These are phyloP conservation scores for Eucalyptus shirleyi DNA, from an alignment of 345 rosid genomes.

Conservation along the genomic window DNA sequence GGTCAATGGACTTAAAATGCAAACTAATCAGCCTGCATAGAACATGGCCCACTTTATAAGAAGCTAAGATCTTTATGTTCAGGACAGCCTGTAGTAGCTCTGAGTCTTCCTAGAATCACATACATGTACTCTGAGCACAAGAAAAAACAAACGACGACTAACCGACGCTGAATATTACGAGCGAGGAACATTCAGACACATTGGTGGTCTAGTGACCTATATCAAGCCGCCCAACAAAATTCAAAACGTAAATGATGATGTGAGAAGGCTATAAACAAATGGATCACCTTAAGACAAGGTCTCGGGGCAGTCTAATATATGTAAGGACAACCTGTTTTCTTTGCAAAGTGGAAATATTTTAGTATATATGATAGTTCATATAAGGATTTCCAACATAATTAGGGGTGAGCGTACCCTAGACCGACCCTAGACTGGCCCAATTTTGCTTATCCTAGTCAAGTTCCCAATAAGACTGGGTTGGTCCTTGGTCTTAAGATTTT, in stretches of 20 bases:
- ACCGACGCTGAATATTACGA: background rate
- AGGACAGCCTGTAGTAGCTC: background rate
- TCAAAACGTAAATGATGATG: background rate
- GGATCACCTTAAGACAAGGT: background rate
- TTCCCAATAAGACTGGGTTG: fast-evolving
- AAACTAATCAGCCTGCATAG: background rate
- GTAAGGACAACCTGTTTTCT: background rate
- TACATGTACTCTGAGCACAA: background rate
- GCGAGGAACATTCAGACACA: background rate
- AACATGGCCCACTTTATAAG: no score
- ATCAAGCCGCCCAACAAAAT: background rate
- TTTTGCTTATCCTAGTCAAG: fast-evolving
- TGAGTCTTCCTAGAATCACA: background rate
- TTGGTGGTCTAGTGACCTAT: background rate
- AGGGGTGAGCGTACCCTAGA: no score
- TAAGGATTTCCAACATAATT: background rate
- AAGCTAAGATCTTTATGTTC: background rate
- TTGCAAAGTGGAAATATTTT: background rate
- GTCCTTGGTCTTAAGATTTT: fast-evolving
- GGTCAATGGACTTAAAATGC: background rate
- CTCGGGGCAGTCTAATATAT: background rate
- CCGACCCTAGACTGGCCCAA: fast-evolving
- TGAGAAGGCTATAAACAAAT: background rate
- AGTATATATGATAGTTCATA: background rate
- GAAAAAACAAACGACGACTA: background rate